Conservation (phyloP, 129 eudicot genomes). For the Helianthus tuberosus region DNA sequence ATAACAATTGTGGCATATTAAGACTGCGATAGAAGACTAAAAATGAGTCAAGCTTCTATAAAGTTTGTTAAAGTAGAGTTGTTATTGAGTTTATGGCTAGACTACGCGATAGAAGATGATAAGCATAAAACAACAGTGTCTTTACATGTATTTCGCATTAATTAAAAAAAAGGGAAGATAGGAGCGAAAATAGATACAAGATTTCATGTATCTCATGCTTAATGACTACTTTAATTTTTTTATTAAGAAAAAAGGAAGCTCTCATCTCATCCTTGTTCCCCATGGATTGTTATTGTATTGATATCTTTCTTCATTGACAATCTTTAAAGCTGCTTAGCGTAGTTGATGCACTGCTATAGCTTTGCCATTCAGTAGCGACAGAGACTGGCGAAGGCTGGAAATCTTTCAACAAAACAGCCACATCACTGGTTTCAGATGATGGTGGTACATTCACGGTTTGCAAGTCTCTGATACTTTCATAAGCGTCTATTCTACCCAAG, state of each 20-base stretch:
- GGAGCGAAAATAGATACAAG: no score
- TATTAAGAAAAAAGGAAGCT: background rate
- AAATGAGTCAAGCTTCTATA: no score
- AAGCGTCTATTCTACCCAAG: slow-evolving; percentile 14
- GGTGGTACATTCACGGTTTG: slow-evolving; percentile 25
- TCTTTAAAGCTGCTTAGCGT: slow-evolving; percentile 40
- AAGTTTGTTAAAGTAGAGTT: no score
- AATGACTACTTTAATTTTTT: no score
- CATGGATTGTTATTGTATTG: background rate
- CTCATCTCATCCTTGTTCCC: background rate
- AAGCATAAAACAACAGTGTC: no score
- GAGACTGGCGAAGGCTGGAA: slow-evolving; percentile 48
- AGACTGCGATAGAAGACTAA: no score
- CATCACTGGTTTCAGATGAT: slow-evolving; percentile 54
- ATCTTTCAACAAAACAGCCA: slow-evolving; percentile 41
- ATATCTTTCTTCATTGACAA: slow-evolving; percentile 1
- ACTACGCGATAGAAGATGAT: no score
- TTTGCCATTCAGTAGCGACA: slow-evolving; percentile 49
- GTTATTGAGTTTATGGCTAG: no score
- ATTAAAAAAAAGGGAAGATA: no score
- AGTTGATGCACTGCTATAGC: slow-evolving; percentile 46
- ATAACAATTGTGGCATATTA: no score
- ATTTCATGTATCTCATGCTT: no score
- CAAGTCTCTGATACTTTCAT: background rate
- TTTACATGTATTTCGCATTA: no score